Percentiles rank a stretch among this genome's conserved stretches.
Evolutionary conservation across 371 early-diverging fungal species (phyloP).

Genomic region (Apophysomyces variabilis): DNA sequence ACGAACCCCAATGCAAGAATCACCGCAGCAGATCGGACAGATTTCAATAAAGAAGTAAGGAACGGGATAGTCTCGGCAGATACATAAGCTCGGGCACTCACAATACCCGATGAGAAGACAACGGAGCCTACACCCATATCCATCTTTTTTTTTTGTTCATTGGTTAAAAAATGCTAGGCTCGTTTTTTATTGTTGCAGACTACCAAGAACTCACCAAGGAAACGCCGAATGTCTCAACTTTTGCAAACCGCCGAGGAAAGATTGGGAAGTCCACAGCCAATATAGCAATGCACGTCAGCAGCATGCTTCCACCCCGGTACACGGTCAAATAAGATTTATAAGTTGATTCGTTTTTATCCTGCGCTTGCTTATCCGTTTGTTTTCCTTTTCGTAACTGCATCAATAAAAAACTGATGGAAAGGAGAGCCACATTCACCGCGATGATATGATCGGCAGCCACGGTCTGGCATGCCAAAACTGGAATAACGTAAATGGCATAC

Average conservation of each 20-base stretch:
- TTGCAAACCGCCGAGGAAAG: conserved; percentile 91
- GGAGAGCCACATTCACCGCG: conserved; percentile 31
- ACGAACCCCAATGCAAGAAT: conserved; percentile 76
- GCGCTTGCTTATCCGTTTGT: background rate
- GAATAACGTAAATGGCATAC: conserved; percentile 39
- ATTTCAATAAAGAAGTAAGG: conserved; percentile 25
- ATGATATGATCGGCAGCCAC: conserved; percentile 38
- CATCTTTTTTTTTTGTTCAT: conserved; percentile 60
- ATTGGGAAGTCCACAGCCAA: conserved; percentile 96
- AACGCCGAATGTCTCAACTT: conserved; percentile 91
- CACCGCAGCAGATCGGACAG: conserved; percentile 58
- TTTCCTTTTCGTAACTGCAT: background rate
- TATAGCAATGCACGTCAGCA: conserved; percentile 81
- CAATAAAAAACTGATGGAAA: conserved; percentile 13
- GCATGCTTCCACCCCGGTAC: conserved; percentile 81
- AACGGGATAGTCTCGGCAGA: conserved; percentile 27
- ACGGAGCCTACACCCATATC: conserved; percentile 87
- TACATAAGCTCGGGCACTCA: conserved; percentile 62
- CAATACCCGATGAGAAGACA: conserved; percentile 84
- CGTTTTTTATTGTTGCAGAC: background rate
- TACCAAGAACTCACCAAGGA: conserved; percentile 70
- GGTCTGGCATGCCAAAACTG: conserved; percentile 33
- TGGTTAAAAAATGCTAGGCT: background rate
- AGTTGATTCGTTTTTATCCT: conserved; percentile 6
- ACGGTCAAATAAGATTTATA: conserved; percentile 62